phyloP scores from a whole-genome alignment of 2,329 filamentous ascomycete species.

The Talaromyces sp. region DNA sequence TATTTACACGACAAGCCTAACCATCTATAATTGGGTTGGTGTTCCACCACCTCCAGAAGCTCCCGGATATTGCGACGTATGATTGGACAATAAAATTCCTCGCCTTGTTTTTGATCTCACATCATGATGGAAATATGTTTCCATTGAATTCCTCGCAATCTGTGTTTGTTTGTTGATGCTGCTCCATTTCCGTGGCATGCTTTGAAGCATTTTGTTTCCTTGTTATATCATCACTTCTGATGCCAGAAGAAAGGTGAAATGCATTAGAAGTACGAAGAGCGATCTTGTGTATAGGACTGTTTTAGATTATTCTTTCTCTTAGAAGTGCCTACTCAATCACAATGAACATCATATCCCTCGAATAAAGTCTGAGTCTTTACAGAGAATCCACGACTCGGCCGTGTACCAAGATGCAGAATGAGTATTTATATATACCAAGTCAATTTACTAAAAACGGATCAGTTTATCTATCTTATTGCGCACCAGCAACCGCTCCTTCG shows the following conservation, averaged over 20 bases:
- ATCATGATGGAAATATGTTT: not conserved
- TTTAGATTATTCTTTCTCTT: not conserved
- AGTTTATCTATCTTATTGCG: constrained; percentile 9
- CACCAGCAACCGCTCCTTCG: constrained; percentile 7
- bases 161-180: not conserved
- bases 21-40: constrained; percentile 78
- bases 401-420: not conserved
- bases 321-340: not conserved
- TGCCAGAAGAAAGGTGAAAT: not conserved
- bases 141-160: not conserved
- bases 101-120: not conserved
- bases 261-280: constrained; percentile 13
- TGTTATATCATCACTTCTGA: not conserved
- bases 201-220: not conserved
- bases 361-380: not conserved
- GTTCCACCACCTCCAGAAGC: constrained; percentile 48
- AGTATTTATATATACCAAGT: not conserved
- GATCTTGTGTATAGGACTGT: constrained; percentile 4
- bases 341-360: not conserved
- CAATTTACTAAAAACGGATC: not conserved
- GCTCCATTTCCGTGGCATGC: not conserved
- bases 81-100: not conserved
- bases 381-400: too few relatives aligned
- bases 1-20: constrained; percentile 85
- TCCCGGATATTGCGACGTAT: constrained; percentile 62